Percentiles rank a stretch among this genome's conserved stretches.
These are phyloP conservation scores for Trichoderma orchidacearum DNA, from an alignment of 495 filamentous ascomycete species.

Conservation along the genomic window DNA sequence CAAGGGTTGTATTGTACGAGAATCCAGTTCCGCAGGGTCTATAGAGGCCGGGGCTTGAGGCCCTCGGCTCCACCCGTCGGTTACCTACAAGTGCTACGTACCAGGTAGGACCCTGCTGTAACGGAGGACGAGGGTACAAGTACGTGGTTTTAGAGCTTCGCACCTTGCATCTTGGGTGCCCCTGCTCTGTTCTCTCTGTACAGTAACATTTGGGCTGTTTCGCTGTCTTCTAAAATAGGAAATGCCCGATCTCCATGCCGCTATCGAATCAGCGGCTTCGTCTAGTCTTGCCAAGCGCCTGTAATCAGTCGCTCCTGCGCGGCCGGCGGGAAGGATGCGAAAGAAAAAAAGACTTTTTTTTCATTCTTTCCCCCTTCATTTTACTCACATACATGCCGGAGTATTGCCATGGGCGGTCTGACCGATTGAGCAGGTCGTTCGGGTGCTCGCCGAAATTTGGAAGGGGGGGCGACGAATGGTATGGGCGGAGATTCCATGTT, in stretches of 20 bases:
- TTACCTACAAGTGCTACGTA: no score
- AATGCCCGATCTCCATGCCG: background rate
- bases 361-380: background rate
- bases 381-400: background rate
- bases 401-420: background rate
- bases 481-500: background rate
- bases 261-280: background rate
- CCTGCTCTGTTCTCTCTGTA: no score
- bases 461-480: background rate
- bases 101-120: no score
- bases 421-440: background rate
- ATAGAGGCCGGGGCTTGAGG: no score
- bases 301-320: background rate
- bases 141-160: no score
- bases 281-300: background rate
- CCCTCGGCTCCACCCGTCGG: no score
- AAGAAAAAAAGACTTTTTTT: no score
- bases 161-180: no score
- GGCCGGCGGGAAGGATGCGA: background rate
- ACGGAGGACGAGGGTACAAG: no score
- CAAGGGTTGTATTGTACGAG: no score
- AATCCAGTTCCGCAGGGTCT: no score
- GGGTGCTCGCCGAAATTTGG: background rate
- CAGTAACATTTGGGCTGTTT: no score
- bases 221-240: background rate